Evolutionary conservation across 352 stramenopile species (phyloP).

Genomic region (Globisporangium cederbergense): DNA sequence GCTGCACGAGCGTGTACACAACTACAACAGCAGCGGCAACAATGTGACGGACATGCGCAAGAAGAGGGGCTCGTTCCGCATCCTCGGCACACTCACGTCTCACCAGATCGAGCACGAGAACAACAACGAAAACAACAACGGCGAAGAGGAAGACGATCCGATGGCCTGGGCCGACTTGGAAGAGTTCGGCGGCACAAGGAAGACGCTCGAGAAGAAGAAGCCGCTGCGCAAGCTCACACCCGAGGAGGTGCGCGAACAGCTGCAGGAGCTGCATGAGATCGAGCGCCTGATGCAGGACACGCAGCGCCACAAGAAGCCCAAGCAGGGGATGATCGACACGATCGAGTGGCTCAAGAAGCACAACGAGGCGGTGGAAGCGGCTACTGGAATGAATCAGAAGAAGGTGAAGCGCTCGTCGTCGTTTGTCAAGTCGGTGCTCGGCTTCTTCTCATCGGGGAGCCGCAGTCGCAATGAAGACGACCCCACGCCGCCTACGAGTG

Average conservation of each 20-base stretch:
- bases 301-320: constrained; percentile 23
- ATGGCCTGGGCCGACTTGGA: constrained; percentile 49
- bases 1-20: background rate
- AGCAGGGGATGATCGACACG: constrained; percentile 51
- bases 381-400: constrained; percentile 29
- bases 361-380: constrained; percentile 29
- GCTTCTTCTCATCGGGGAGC: constrained; percentile 30
- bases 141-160: constrained; percentile 26
- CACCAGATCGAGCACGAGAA: constrained; percentile 8
- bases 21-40: background rate
- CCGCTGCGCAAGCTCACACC: constrained; percentile 28
- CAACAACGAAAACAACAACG: background rate
- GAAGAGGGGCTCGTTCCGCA: constrained; percentile 20
- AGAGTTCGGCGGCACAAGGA: constrained; percentile 41
- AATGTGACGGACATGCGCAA: background rate
- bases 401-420: constrained; percentile 39
- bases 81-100: constrained; percentile 21
- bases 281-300: constrained; percentile 14
- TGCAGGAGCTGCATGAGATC: constrained; percentile 18
- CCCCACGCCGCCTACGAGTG: background rate
- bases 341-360: constrained; percentile 72
- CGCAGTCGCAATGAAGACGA: constrained; percentile 16
- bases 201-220: constrained; percentile 34
- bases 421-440: constrained; percentile 60
- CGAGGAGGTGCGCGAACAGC: constrained; percentile 20